Percentiles rank a stretch among this genome's conserved stretches.
Conservation (phyloP, 768 basidiomycete genomes). For the Russula foetens region DNA sequence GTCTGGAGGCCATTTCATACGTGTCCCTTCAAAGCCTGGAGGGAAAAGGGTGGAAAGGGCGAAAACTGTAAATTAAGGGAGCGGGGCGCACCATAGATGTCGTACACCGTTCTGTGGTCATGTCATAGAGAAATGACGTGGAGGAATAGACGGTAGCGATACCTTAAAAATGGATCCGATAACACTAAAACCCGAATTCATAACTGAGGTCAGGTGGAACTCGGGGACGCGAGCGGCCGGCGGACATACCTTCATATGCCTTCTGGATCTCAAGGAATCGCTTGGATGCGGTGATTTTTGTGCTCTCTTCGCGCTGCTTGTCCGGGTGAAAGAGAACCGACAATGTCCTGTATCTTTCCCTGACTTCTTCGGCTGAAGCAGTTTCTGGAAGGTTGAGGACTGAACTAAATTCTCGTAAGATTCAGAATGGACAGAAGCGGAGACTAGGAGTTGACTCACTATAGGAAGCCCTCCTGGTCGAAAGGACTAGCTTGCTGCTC, state of each 20-base stretch:
- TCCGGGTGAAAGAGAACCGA: slow-evolving; percentile 84
- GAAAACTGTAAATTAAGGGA: background rate
- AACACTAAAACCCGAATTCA: slow-evolving; percentile 13
- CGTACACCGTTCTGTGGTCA: slow-evolving; percentile 19
- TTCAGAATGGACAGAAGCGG: background rate
- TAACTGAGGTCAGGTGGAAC: background rate
- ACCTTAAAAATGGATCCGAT: slow-evolving; percentile 21
- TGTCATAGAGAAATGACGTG: slow-evolving; percentile 20
- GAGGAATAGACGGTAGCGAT: slow-evolving; percentile 1
- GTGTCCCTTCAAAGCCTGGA: slow-evolving; percentile 33
- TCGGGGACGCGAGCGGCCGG: background rate
- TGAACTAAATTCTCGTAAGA: slow-evolving; percentile 36
- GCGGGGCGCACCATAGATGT: slow-evolving; percentile 16
- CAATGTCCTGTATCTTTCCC: slow-evolving; percentile 61
- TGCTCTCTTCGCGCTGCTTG: slow-evolving; percentile 54
- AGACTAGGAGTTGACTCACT: slow-evolving; percentile 8
- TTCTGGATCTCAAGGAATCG: slow-evolving; percentile 73
- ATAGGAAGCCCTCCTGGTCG: slow-evolving; percentile 17
- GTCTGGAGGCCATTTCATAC: slow-evolving; percentile 37
- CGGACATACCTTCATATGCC: slow-evolving; percentile 63
- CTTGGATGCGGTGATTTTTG: slow-evolving; percentile 51
- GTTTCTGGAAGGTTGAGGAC: slow-evolving; percentile 62
- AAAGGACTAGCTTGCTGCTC: slow-evolving; percentile 9
- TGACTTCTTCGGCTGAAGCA: slow-evolving; percentile 60
- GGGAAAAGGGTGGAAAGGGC: background rate